Evolutionary conservation across 495 filamentous ascomycete genomes (phyloP).

Genomic region (Podospora sp.): DNA sequence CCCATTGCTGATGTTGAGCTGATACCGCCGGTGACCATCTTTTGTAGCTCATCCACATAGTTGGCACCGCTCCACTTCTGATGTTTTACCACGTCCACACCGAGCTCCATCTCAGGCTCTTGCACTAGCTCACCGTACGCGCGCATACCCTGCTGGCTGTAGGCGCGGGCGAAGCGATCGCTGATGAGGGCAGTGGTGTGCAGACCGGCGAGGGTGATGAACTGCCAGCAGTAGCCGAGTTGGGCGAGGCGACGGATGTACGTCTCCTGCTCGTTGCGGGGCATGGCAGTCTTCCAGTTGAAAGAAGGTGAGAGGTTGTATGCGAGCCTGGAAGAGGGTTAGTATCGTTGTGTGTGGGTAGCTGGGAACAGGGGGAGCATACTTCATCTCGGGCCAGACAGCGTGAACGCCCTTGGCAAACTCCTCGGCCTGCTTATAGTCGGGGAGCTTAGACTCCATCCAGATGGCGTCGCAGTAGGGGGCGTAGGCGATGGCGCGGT

Average conservation of each 20-base stretch:
- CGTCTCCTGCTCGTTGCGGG: constrained; percentile 88
- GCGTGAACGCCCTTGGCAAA: constrained; percentile 94
- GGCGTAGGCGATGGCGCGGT: constrained; percentile 88
- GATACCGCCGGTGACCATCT: constrained; percentile 96
- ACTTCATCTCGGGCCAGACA: constrained; percentile 96
- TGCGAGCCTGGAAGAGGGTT: constrained; percentile 62
- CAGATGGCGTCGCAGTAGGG: constrained; percentile 95
- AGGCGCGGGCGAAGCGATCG: constrained; percentile 85
- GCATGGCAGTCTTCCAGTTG: constrained; percentile 99
- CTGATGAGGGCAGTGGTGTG: constrained; percentile 92
- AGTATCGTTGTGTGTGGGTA: constrained; percentile 23
- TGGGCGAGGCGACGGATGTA: constrained; percentile 87
- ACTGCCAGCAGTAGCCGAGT: constrained; percentile 98
- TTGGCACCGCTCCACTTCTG: constrained; percentile 98
- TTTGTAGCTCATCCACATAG: constrained; percentile 90
- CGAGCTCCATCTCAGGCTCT: constrained; percentile 91
- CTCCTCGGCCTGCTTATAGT: constrained; percentile 88
- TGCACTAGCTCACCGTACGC: constrained; percentile 96
- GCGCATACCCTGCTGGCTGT: constrained; percentile 81
- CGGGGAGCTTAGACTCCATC: constrained; percentile 98
- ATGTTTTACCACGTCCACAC: constrained; percentile 93
- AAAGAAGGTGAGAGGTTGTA: constrained; percentile 99
- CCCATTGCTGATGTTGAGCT: constrained; percentile 94
- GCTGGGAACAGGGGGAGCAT: constrained; percentile 12
- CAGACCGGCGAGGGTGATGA: constrained; percentile 97